Conservation (phyloP, 345 rosid genomes). For the Lumnitzera littorea region DNA sequence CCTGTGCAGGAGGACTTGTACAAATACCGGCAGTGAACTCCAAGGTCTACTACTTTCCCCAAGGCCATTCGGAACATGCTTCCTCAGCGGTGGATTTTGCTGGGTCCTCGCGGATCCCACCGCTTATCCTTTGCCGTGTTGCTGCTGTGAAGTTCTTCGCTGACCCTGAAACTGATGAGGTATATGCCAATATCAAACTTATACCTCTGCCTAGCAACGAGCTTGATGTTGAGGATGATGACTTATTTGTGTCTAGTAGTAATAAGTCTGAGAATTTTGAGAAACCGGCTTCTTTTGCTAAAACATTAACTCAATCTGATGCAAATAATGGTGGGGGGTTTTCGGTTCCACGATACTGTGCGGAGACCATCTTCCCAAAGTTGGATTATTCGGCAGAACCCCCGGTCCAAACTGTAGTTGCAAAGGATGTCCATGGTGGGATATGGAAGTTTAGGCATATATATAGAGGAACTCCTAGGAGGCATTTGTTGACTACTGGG, state of each 20-base stretch:
- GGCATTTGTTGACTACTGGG: constrained; percentile 90
- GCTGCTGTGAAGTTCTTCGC: constrained; percentile 69
- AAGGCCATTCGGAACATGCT: constrained; percentile 86
- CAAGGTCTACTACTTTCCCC: constrained; percentile 75
- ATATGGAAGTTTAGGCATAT: constrained; percentile 93
- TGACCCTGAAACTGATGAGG: constrained; percentile 80
- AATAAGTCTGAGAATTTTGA: constrained; percentile 21
- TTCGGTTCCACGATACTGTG: constrained; percentile 94
- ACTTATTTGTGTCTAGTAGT: constrained; percentile 6
- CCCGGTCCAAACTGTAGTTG: constrained; percentile 83
- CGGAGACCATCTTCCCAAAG: constrained; percentile 86
- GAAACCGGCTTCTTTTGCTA: constrained; percentile 84
- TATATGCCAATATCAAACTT: constrained; percentile 57
- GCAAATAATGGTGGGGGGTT: constrained; percentile 99
- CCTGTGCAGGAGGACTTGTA: constrained; percentile 97
- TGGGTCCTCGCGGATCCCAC: constrained; percentile 36
- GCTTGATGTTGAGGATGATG: constrained; percentile 24
- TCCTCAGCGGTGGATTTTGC: constrained; percentile 50
- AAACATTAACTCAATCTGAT: constrained; percentile 90
- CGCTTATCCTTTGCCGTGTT: constrained; percentile 57
- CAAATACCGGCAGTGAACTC: constrained; percentile 72
- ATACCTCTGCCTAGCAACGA: constrained; percentile 37
- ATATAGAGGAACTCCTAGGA: constrained; percentile 88
- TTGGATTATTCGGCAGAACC: constrained; percentile 81
- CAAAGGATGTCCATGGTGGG: constrained; percentile 86